Percentiles rank a stretch among this genome's conserved stretches.
Evolutionary conservation across 768 basidiomycete species (phyloP).

Genomic region (Crucibulum laeve): DNA sequence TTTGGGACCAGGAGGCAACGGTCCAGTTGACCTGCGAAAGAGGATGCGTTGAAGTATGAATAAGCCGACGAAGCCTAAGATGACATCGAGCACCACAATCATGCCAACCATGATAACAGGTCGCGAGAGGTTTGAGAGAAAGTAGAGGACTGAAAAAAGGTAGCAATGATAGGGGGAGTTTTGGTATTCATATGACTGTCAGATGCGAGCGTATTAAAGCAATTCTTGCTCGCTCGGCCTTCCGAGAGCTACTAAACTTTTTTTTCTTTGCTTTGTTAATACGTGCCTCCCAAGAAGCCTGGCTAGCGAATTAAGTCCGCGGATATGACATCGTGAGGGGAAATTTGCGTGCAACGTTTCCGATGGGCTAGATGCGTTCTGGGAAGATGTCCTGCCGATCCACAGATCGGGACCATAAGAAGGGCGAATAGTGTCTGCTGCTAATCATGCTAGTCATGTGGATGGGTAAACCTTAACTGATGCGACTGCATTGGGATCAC

Average conservation of each 20-base stretch:
- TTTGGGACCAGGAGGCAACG: conserved; percentile 43
- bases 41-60: conserved; percentile 16
- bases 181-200: neutral
- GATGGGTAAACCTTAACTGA: no score
- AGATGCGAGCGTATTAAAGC: neutral
- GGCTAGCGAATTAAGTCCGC: neutral
- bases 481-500: no score
- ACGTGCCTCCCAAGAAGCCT: neutral
- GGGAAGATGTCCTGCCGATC: no score
- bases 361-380: no score
- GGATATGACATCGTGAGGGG: neutral
- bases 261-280: neutral
- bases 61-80: conserved; percentile 9
- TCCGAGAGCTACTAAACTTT: neutral
- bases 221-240: neutral
- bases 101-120: conserved; percentile 6
- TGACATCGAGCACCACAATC: conserved; percentile 13
- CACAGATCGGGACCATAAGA: no score
- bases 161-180: neutral
- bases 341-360: no score
- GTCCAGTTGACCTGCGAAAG: conserved; percentile 7
- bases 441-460: no score
- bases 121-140: neutral
- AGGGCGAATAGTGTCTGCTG: no score
- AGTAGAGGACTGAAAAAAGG: neutral